These are phyloP conservation scores for Fusarium newnesense DNA, from an alignment of 2,329 filamentous ascomycete genomes.

Conservation along the genomic window DNA sequence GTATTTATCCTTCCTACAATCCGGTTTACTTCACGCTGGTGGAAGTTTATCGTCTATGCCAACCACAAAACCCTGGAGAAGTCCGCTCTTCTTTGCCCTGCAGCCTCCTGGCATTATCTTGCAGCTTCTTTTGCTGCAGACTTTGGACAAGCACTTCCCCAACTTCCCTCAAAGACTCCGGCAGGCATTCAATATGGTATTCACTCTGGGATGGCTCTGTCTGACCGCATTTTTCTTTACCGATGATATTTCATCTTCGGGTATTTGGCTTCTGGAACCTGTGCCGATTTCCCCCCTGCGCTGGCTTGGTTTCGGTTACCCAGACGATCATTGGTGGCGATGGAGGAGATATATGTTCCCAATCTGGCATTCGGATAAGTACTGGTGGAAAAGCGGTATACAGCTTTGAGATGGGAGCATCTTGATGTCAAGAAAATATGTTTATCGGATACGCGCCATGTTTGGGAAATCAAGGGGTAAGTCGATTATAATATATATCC, in stretches of 20 bases:
- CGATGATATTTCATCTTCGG: constrained; percentile 79
- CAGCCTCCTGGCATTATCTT: constrained; percentile 73
- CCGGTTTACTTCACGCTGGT: constrained; percentile 74
- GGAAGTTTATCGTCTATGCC: constrained; percentile 76
- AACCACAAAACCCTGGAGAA: constrained; percentile 59
- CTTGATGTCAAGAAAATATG: background rate
- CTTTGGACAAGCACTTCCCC: constrained; percentile 51
- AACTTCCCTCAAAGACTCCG: constrained; percentile 58
- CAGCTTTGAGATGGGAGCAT: constrained; percentile 40
- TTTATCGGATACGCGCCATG: background rate
- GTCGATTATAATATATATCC: background rate
- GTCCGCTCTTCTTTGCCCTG: constrained; percentile 76
- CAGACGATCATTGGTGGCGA: constrained; percentile 73
- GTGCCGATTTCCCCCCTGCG: constrained; percentile 80
- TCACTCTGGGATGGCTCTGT: constrained; percentile 74
- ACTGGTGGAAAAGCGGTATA: constrained; percentile 67
- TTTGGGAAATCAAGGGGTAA: background rate
- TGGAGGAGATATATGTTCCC: constrained; percentile 67
- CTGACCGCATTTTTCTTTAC: constrained; percentile 72
- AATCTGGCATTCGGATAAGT: constrained; percentile 65
- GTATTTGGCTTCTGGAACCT: constrained; percentile 84
- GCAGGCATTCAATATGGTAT: constrained; percentile 68
- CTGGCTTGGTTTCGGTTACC: constrained; percentile 69
- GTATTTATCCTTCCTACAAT: constrained; percentile 66
- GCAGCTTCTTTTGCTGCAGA: constrained; percentile 59